Base-by-base conservation (phyloP, 2,329 filamentous ascomycete species). In the Corynespora cassiicola region DNA sequence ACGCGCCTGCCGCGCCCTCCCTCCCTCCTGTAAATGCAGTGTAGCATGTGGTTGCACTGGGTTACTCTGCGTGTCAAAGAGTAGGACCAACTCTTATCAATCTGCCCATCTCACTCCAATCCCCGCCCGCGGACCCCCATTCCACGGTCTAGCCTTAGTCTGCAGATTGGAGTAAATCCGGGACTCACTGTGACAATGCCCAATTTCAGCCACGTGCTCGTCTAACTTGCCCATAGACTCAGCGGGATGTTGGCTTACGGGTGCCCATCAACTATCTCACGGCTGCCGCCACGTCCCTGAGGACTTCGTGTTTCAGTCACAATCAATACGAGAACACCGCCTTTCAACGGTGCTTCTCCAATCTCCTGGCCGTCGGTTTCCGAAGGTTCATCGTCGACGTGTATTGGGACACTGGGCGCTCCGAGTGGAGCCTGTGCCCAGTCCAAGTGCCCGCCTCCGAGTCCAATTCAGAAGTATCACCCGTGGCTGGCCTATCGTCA, bases 181-280 rank as follows among this genome's bases (percentile, higher is more conserved):
- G n/a, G n/a, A n/a, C n/a, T n/a, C 30, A 26, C 9, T 36, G 21
- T 14, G 19, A 16, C 10, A 26, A 20, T 26, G 38, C 32, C 27
- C 19, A n/a, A 35, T 42, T 17, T 31, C 9, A 32, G n/a, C n/a
- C n/a, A n/a, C n/a, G n/a, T n/a, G n/a, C n/a, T n/a, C n/a, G n/a
- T n/a, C n/a, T n/a, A n/a, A 28, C 12, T 12, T 8, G 17, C 10
- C 15, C 28, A 23, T 52, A 83, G 82, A 80, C 81, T 28, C 79
- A 85, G 61, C 71, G 84, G 62, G 84, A 87, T 70, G 69, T 84
- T 25, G 74, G 76, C 15, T 66, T 79, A 8, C 71, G 74, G 38
- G 71, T 86, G 6, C 84, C 84, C 3, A 76, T 87, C 53, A 84
- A 86, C 54, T 85, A 74, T 58, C 75, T 83, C 24, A 81, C 79